These are phyloP conservation scores for Sporodiniella umbellata DNA, from an alignment of 371 early-diverging fungal species.

Conservation along the genomic window DNA sequence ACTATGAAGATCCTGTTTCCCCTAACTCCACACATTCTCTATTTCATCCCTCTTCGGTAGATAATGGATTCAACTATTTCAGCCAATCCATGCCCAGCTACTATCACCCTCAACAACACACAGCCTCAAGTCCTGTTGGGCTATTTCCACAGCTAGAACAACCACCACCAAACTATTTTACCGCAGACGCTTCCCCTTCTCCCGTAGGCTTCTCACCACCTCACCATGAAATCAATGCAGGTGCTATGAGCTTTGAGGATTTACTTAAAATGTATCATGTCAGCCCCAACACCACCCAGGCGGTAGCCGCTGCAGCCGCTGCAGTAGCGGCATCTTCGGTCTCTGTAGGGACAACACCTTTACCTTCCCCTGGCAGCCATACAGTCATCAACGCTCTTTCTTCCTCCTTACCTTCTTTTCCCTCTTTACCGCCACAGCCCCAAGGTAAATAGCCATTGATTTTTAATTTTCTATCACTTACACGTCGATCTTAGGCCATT, in stretches of 20 bases:
- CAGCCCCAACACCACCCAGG: constrained; percentile 5
- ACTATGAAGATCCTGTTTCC: constrained; percentile 15
- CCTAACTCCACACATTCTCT: constrained; percentile 16
- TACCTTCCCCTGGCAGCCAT: background rate
- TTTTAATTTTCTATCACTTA: constrained; percentile 1
- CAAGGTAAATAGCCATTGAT: constrained; percentile 9
- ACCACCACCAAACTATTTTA: constrained; percentile 18
- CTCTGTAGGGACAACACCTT: constrained; percentile 6
- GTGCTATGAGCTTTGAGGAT: constrained; percentile 37
- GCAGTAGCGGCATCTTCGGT: constrained; percentile 14
- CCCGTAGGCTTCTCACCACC: constrained; percentile 14
- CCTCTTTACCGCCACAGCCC: constrained; percentile 8
- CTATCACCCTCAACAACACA: constrained; percentile 10
- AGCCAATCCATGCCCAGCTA: constrained; percentile 25
- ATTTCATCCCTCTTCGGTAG: constrained; percentile 20
- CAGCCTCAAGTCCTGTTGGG: constrained; percentile 7
- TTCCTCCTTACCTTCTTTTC: constrained; percentile 4
- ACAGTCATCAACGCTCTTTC: background rate
- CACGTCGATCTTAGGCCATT: constrained; percentile 8
- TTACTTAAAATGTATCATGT: constrained; percentile 28
- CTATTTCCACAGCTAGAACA: constrained; percentile 23
- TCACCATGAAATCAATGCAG: constrained; percentile 13
- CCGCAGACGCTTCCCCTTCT: constrained; percentile 18
- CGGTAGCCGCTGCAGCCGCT: constrained; percentile 5
- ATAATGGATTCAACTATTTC: constrained; percentile 14